phyloP scores from a whole-genome alignment of 495 filamentous ascomycete species.

The Bathelium albidoporum region DNA sequence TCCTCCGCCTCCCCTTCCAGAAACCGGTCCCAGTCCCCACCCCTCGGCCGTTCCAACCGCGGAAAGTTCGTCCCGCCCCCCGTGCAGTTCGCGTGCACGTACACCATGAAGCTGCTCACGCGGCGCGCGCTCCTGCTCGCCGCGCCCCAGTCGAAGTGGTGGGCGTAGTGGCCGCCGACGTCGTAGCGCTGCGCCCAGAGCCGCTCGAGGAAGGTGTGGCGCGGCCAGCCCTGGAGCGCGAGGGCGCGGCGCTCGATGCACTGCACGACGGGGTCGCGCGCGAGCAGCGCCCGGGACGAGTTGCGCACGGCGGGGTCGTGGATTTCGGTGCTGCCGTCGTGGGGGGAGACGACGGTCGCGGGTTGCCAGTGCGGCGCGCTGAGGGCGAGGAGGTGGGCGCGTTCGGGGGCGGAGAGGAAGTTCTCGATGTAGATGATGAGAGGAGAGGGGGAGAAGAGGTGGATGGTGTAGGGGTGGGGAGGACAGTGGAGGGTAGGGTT shows the following conservation, averaged over 20 bases:
- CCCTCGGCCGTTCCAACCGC: constrained; percentile 8
- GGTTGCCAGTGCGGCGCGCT: constrained; percentile 42
- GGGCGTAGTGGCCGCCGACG: constrained; percentile 44
- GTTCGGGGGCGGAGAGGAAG: constrained; percentile 32
- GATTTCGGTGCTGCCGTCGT: constrained; percentile 35
- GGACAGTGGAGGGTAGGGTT: constrained; percentile 16
- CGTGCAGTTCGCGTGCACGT: constrained; percentile 41
- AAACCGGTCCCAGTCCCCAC: constrained; percentile 45
- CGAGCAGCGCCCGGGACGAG: constrained; percentile 49
- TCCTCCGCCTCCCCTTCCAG: constrained; percentile 44
- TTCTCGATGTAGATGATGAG: constrained; percentile 46
- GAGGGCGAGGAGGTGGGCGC: constrained; percentile 31
- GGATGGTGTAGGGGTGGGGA: constrained; percentile 34
- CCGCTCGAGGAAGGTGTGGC: constrained; percentile 49
- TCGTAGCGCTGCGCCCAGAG: constrained; percentile 54
- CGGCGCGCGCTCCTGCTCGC: constrained; percentile 11
- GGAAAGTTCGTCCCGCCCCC: constrained; percentile 38
- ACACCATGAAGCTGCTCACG: constrained; percentile 47
- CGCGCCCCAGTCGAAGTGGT: constrained; percentile 50
- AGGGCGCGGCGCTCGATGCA: constrained; percentile 62
- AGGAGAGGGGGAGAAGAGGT: constrained; percentile 44
- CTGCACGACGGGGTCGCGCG: constrained; percentile 48
- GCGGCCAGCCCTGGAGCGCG: constrained; percentile 58
- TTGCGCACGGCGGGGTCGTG: constrained; percentile 41
- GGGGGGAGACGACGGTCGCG: constrained; percentile 49